Evolutionary conservation across 2,329 filamentous ascomycete genomes (phyloP).

Genomic region (Exophiala aquamarina): DNA sequence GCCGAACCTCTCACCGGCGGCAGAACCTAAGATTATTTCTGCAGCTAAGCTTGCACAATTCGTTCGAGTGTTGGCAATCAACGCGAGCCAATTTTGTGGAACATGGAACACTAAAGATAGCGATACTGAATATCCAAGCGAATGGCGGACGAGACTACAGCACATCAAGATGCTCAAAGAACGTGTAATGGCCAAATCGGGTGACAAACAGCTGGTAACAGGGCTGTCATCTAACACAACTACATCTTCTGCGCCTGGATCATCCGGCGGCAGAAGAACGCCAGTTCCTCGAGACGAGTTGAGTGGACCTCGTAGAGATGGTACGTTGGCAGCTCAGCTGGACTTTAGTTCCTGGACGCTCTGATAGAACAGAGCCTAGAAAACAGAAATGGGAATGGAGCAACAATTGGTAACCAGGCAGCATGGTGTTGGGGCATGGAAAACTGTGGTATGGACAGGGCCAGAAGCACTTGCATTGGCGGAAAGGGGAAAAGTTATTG

Average conservation of each 20-base stretch:
- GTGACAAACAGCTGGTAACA: constrained; percentile 13
- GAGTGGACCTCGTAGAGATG: constrained; percentile 13
- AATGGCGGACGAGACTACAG: constrained; percentile 82
- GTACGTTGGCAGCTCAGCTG: constrained; percentile 19
- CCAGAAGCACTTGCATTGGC: neutral
- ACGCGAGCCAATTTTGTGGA: constrained; percentile 87
- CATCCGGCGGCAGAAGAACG: constrained; percentile 18
- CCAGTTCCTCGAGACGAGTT: constrained; percentile 18
- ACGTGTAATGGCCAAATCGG: constrained; percentile 30
- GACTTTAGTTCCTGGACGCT: constrained; percentile 26
- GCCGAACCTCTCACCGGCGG: constrained; percentile 86
- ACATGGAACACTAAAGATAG: constrained; percentile 69
- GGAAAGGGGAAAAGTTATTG: constrained; percentile 3
- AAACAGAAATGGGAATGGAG: neutral
- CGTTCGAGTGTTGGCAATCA: constrained; percentile 84
- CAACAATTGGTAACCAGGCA: constrained; percentile 10
- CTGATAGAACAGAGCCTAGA: neutral
- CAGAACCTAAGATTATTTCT: constrained; percentile 84
- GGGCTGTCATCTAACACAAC: neutral
- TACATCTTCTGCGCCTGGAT: constrained; percentile 1
- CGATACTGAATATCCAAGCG: constrained; percentile 79
- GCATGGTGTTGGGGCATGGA: constrained; percentile 20
- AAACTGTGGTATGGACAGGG: neutral
- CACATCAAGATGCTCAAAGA: constrained; percentile 83
- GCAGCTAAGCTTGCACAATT: constrained; percentile 79